Evolutionary conservation across 768 basidiomycete genomes (phyloP).

Genomic region (Russula emetica): DNA sequence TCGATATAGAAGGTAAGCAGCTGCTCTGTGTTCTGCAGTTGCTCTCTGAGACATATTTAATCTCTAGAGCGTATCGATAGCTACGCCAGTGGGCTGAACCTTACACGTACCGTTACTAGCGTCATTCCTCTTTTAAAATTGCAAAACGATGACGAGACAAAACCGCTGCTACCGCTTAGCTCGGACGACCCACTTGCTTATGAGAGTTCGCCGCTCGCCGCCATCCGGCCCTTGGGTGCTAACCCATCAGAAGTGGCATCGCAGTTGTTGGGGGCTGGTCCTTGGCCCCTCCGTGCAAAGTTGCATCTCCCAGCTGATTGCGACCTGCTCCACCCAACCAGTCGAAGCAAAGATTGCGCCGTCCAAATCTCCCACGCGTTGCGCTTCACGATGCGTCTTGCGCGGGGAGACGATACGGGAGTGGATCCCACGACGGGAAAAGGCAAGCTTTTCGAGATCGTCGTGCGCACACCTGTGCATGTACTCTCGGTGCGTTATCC

Average conservation of each 20-base stretch:
- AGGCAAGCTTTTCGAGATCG: slow-evolving; percentile 81
- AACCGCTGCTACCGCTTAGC: slow-evolving; percentile 72
- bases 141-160: slow-evolving; percentile 49
- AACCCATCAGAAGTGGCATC: slow-evolving; percentile 56
- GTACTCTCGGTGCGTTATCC: slow-evolving; percentile 70
- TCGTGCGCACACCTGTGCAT: slow-evolving; percentile 79
- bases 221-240: slow-evolving; percentile 45
- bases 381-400: slow-evolving; percentile 78
- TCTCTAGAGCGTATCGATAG: slow-evolving; percentile 75
- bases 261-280: slow-evolving; percentile 70
- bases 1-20: slow-evolving; percentile 70
- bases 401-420: slow-evolving; percentile 67
- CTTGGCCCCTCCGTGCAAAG: slow-evolving; percentile 75
- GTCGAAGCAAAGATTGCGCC: slow-evolving; percentile 70
- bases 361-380: slow-evolving; percentile 71
- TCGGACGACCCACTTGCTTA: slow-evolving; percentile 63
- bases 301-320: slow-evolving; percentile 68
- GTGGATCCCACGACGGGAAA: slow-evolving; percentile 63
- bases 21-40: slow-evolving; percentile 26
- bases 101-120: slow-evolving; percentile 65
- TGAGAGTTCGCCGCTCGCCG: slow-evolving; percentile 60
- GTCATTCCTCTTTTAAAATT: slow-evolving; percentile 59
- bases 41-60: neutral
- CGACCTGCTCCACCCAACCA: slow-evolving; percentile 63
- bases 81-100: slow-evolving; percentile 60